Conservation (phyloP, 176 grass and related monocot species). For the Bromus sterilis region DNA sequence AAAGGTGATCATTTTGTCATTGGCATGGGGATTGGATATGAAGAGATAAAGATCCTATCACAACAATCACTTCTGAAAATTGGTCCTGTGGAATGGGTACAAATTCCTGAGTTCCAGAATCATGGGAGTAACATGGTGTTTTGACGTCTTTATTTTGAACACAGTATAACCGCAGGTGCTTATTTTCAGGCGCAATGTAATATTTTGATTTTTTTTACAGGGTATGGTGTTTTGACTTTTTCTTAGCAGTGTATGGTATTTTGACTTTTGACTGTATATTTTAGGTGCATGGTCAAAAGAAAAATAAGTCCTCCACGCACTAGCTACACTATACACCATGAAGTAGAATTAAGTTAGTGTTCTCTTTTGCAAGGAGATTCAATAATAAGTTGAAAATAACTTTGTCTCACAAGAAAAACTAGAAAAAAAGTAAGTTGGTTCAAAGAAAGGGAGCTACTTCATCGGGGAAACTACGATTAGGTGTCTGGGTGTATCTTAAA, state of each 20-base stretch:
- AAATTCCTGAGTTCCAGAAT: neutral
- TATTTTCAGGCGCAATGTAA: too few species aligned
- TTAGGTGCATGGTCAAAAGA: neutral
- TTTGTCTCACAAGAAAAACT: neutral
- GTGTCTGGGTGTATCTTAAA: too few species aligned
- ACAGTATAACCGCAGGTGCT: too few species aligned
- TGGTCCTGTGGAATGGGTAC: neutral
- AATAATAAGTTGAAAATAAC: neutral
- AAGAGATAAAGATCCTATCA: neutral
- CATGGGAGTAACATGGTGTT: neutral
- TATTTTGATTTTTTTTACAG: too few species aligned
- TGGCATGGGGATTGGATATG: neutral
- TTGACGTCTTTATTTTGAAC: too few species aligned
- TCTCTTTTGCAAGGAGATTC: too few species aligned
- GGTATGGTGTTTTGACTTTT: too few species aligned
- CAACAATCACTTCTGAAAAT: neutral
- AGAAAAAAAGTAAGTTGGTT: neutral
- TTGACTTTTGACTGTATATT: neutral
- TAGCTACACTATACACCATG: neutral
- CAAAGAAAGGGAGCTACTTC: too few species aligned
- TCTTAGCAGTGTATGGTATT: too few species aligned
- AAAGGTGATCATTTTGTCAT: neutral
- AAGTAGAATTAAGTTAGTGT: neutral
- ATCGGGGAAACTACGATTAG: too few species aligned
- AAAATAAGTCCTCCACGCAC: neutral